These are phyloP conservation scores for Eimeria brunetti DNA, from an alignment of 169 alveolate genomes.

Conservation along the genomic window DNA sequence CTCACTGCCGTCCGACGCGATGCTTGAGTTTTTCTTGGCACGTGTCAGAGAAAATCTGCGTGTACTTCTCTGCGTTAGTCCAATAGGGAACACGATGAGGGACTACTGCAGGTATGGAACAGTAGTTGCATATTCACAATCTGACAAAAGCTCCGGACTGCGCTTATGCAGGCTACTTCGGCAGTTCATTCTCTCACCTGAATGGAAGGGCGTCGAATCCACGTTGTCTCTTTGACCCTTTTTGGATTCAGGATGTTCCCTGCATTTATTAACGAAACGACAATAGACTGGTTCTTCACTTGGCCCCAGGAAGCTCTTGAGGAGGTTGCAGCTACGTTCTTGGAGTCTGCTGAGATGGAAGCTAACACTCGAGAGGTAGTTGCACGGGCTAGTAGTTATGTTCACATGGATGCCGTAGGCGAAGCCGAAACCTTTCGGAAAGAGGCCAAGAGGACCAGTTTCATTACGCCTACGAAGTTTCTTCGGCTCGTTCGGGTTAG, in stretches of 20 bases:
- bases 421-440: conserved; percentile 87
- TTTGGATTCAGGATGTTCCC: conserved; percentile 86
- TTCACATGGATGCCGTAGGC: conserved; percentile 91
- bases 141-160: neutral
- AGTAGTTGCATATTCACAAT: neutral
- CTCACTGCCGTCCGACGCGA: conserved; percentile 86
- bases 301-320: conserved; percentile 98
- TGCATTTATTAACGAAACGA: conserved; percentile 95
- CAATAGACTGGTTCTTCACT: conserved; percentile 96
- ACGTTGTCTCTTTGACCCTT: neutral
- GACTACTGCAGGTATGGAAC: conserved; percentile 93
- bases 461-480: conserved; percentile 97
- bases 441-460: conserved; percentile 93
- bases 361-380: conserved; percentile 87
- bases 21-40: conserved; percentile 92
- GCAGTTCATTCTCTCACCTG: neutral
- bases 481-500: conserved; percentile 91
- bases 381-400: conserved; percentile 91
- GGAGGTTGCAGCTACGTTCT: conserved; percentile 95
- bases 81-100: conserved; percentile 94
- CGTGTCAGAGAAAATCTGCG: conserved; percentile 95
- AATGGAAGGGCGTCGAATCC: neutral
- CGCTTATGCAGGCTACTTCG: neutral
- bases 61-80: conserved; percentile 94
- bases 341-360: conserved; percentile 85